Evolutionary conservation across 2,329 filamentous ascomycete species (phyloP).

Genomic region (Trichoderma sp.): DNA sequence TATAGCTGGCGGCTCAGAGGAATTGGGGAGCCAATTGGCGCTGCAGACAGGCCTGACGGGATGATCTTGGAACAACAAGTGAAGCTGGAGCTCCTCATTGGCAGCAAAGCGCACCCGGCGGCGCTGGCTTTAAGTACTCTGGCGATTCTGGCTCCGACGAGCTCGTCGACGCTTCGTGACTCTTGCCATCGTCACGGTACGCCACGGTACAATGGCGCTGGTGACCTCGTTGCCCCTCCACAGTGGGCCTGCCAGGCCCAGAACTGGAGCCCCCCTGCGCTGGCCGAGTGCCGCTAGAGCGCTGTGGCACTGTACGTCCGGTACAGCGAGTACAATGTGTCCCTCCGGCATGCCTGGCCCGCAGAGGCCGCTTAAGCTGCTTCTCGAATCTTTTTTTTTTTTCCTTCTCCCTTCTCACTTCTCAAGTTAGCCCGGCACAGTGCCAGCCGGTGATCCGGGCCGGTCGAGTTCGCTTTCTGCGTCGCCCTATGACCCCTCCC

Average conservation of each 20-base stretch:
- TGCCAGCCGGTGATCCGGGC: conserved; percentile 18
- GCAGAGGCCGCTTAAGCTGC: neutral
- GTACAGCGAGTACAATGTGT: neutral
- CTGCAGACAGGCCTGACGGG: neutral
- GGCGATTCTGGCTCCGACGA: conserved; percentile 2
- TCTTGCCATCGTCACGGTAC: conserved; percentile 24
- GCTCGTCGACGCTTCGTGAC: conserved; percentile 23
- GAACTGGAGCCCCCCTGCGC: conserved; percentile 25
- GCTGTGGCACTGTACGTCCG: neutral
- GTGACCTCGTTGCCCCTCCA: conserved; percentile 24
- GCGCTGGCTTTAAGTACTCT: conserved; percentile 25
- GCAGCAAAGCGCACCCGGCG: conserved; percentile 20
- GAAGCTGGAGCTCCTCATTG: conserved; percentile 12
- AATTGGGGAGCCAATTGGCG: conserved; percentile 16
- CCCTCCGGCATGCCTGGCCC: conserved; percentile 1
- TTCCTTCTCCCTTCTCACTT: neutral
- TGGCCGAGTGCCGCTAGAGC: neutral
- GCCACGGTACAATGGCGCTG: conserved; percentile 21
- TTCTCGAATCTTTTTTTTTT: conserved; percentile 13
- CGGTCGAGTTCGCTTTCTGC: neutral
- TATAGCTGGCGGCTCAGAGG: neutral
- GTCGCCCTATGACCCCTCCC: neutral
- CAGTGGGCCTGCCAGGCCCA: conserved; percentile 23
- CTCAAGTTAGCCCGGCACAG: conserved; percentile 4
- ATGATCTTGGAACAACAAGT: neutral